Base-by-base conservation (phyloP, 306 rosid genomes). In the Malus sieversii region DNA sequence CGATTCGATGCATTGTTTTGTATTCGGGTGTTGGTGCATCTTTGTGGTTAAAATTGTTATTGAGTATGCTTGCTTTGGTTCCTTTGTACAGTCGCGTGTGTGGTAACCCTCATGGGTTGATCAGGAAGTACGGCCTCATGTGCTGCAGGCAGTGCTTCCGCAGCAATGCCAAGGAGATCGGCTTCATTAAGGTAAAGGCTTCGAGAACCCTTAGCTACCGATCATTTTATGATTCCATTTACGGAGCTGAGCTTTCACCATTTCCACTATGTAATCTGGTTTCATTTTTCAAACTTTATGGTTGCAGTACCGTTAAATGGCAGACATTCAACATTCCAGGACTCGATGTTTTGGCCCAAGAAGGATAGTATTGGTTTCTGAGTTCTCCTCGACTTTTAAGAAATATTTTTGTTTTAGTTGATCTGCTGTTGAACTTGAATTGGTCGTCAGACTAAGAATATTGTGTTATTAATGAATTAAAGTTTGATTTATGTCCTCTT, bases 61-160 rank as follows among this genome's bases (percentile, higher is more conserved):
- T 58, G 4, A 13, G 19, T 5, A 51, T 13, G 14, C 38, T 52
- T 58, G n/a, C 46, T 51, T 46, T 30, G 22, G 11, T 60, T 19
- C 40, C 42, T 9, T 8, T 38, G 70, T 67, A 32, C 68, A 77
- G 88, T 44, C 93, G 73, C 3, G 77, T 76, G 61, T 95, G 98
- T 38, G 97, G 97, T 8, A 92, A 95, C 55, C 89, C 97, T 1
- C 98, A 95, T 70, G 97, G 96, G 4, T 77, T 95, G 86, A 92
- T 95, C 76, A 77, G 98, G 87, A 95, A 95, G 90, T 92, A 90
- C 12, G 97, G 97, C 12, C 92, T 95, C 22, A 95, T 87, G 93
- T 95, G 98, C 64, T 95, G 98, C 91, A 92, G 97, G 85, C 97
- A 92, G 71, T 95, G 98, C 88, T 95, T 95, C 89, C 93, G 95